Percentiles rank a stretch among this genome's conserved stretches.
Conservation (phyloP, 441 rosid species). For the Erodium chrysanthum region DNA sequence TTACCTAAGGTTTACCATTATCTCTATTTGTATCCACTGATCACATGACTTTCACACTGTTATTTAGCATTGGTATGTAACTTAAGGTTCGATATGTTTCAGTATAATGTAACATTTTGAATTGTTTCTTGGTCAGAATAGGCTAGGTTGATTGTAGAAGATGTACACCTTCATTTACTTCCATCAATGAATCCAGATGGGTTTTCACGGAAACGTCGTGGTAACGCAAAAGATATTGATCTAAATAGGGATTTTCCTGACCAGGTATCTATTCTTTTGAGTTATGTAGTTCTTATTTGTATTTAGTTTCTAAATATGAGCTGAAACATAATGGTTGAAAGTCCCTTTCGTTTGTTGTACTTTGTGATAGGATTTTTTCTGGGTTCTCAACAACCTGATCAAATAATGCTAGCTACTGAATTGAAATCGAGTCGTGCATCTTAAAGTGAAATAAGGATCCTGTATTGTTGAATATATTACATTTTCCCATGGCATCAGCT, state of each 20-base stretch:
- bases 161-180: conserved; percentile 83
- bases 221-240: conserved; percentile 80
- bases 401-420: too few species aligned
- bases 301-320: neutral
- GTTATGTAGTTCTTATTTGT: neutral
- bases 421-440: too few species aligned
- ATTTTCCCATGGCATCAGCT: too few species aligned
- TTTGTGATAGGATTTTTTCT: too few species aligned
- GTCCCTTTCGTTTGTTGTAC: too few species aligned
- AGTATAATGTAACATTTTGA: conserved; percentile 5
- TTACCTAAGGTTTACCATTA: neutral
- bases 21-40: neutral
- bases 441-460: too few species aligned
- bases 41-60: neutral
- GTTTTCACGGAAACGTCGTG: conserved; percentile 54
- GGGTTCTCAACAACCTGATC: too few species aligned
- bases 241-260: conserved; percentile 96
- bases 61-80: neutral
- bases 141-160: conserved; percentile 68
- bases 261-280: conserved; percentile 45
- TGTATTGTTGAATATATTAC: too few species aligned
- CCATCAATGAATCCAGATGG: conserved; percentile 98
- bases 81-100: neutral
- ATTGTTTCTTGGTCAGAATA: conserved; percentile 26
- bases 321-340: neutral